Evolutionary conservation across 805 yeast species (phyloP), one percentile per base, ranked within the genome.

Genomic region (Cyberlindnera nakhonratchasimensis): DNA sequence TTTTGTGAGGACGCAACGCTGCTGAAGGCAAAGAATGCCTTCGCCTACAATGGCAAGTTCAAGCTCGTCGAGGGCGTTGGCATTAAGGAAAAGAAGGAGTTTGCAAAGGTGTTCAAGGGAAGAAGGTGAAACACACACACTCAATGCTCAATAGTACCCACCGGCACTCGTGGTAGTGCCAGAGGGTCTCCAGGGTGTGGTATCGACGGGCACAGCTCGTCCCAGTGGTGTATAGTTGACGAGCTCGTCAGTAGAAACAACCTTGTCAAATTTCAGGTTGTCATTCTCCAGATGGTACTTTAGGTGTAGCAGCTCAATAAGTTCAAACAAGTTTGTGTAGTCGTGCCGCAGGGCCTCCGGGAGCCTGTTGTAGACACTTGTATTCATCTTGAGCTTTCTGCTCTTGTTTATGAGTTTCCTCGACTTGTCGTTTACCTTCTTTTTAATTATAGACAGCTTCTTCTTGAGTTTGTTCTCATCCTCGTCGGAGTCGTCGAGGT

Each of bases 41-140:
- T 75, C 43, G 59, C 67, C 1, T 70, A 66, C 29, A 68, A 65
- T 23, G 83, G 83, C 23, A 69, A 75, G 40, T 59, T 75, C 42
- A 72, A 74, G 42, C 57, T 70, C 4, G 66, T 79, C 1, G 62
- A 62, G 13, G 67, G 66, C 2, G 63, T 81, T 25, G 66, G 65
- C 29, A 44, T 67, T 2, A 55, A 52, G 1, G 66, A 73, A 14
- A 81, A 81, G 58, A 44, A 51, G 5, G 62, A 65, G 37, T 80
- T 78, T 52, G 56, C 69, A 16, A 47, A 55, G 16, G 65, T 62
- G 4, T 70, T 60, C 54, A 50, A 43, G 19, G 57, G 56, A 21
- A 53, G 59, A 41, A 39, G 44, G 25, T 52, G 24, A 46, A 12
- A 13, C n/a, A 19, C n/a, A n/a, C n/a, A n/a, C n/a, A n/a, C n/a